A percentile compares a stretch with the other conserved stretches of the same genome.
Conservation (phyloP, 163 green algal genomes). For the Scenedesmus sp. region DNA sequence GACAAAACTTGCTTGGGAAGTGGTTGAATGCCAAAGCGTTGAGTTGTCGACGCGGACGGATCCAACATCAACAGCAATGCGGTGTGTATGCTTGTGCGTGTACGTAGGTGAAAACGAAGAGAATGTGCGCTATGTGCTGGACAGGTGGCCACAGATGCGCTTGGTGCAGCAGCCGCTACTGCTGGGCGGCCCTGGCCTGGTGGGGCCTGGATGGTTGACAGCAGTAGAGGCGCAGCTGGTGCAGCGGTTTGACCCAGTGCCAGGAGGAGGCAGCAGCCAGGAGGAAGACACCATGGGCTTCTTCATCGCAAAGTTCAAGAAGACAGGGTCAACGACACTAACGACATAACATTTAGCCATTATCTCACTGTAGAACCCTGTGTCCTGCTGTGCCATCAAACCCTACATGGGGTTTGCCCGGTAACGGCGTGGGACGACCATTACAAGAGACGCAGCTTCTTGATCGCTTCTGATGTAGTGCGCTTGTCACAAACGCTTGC, state of each 20-base stretch:
- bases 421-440: no score
- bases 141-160: conserved; percentile 77
- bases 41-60: no score
- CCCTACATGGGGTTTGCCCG: no score
- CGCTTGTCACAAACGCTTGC: not conserved
- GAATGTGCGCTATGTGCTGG: conserved; percentile 88
- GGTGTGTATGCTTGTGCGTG: not conserved
- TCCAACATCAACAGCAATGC: not conserved
- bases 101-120: conserved; percentile 86
- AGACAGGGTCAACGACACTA: conserved; percentile 44
- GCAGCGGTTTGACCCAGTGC: conserved; percentile 88
- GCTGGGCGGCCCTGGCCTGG: conserved; percentile 83
- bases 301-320: conserved; percentile 92
- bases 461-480: no score
- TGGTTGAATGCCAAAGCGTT: not conserved
- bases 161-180: conserved; percentile 72
- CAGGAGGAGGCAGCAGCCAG: not conserved
- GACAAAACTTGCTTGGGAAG: not conserved
- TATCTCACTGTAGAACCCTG: no score
- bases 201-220: conserved; percentile 72
- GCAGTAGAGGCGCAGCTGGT: conserved; percentile 80
- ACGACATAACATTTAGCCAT: no score
- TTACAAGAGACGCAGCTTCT: no score
- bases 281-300: conserved; percentile 91
- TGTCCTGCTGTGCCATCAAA: no score